These are phyloP conservation scores for Cladosporium sp. DNA, from an alignment of 2,329 filamentous ascomycete genomes.

Conservation along the genomic window DNA sequence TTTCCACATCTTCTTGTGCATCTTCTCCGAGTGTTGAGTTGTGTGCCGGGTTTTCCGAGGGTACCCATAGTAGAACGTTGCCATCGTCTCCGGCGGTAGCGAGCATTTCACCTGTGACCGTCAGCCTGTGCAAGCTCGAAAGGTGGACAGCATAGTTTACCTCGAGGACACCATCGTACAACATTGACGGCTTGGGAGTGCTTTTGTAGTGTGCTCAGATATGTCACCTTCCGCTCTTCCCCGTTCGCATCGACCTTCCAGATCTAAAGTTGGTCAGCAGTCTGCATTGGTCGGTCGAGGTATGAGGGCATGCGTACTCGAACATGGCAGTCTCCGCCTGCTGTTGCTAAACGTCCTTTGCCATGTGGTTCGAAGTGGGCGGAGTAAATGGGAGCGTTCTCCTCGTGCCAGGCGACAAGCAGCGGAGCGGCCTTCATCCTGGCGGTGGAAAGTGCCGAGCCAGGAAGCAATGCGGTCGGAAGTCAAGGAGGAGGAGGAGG, in stretches of 20 bases:
- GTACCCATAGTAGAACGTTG: slow-evolving; percentile 95
- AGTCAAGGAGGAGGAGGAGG: neutral
- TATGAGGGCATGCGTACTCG: slow-evolving; percentile 58
- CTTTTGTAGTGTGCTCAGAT: slow-evolving; percentile 86
- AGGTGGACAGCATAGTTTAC: slow-evolving; percentile 50
- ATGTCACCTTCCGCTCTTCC: slow-evolving; percentile 85
- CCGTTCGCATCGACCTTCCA: slow-evolving; percentile 87
- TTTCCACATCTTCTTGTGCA: slow-evolving; percentile 87
- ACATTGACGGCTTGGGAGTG: slow-evolving; percentile 98
- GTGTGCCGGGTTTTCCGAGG: slow-evolving; percentile 70
- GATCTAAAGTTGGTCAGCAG: slow-evolving; percentile 55
- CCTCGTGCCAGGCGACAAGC: slow-evolving; percentile 98
- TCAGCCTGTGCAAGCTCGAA: slow-evolving; percentile 7
- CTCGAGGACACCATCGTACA: slow-evolving; percentile 91
- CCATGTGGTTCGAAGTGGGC: slow-evolving; percentile 93
- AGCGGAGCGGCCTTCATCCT: slow-evolving; percentile 92
- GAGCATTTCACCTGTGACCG: slow-evolving; percentile 73
- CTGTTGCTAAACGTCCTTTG: slow-evolving; percentile 88
- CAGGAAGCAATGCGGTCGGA: neutral
- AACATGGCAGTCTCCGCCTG: slow-evolving; percentile 94
- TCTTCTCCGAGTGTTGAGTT: slow-evolving; percentile 67
- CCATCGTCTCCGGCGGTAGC: slow-evolving; percentile 96
- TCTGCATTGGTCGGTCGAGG: neutral
- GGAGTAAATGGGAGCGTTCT: slow-evolving; percentile 95
- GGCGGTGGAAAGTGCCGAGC: slow-evolving; percentile 15